Evolutionary conservation across 177 flowering plant species (phyloP), one percentile per base, ranked within the genome.

Genomic region (Vitis hybrid): DNA sequence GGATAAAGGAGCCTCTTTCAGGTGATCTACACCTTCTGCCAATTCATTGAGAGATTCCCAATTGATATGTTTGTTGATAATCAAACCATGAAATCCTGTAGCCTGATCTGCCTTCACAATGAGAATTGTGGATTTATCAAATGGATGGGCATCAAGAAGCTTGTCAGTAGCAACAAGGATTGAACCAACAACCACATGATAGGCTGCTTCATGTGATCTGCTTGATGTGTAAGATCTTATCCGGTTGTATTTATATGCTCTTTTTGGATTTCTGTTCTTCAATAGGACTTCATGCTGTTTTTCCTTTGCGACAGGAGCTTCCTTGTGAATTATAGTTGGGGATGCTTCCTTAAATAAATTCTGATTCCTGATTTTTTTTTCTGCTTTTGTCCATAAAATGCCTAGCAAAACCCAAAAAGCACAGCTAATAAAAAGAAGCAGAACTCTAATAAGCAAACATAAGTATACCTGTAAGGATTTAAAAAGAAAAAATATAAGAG

Each of bases 1-100:
- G 2, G 89, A 92, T 11, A 94, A 72, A 67, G 92, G 95, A 40
- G 98, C 97, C 74, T 84, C 80, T 64, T 76, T 84, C 18, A 94
- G 75, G 12, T 83, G 40, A 49, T 82, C 82, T 1, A 80, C 56
- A 3, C 80, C 89, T 54, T 82, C 79, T 12, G 51, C 83, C 55
- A 86, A 65, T 51, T 82, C 81, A 12, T 74, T 74, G 4, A 89
- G 77, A 62, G 83, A 54, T 4, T 91, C 86, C 97, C 97, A 92
- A 52, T 74, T 78, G 55, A 94, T 77, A 30, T 72, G 93, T 78
- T 91, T 94, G 79, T 94, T 94, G 48, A 88, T 62, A 61, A 94
- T 91, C 61, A 94, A 73, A 72, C 98, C 98, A 67, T 76, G 85
- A 77, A 91, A 91, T 19, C 97, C 92, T 10, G 70, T 69, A 45